A percentile compares a stretch with the other conserved stretches of the same genome.
Evolutionary conservation across 805 yeast genomes (phyloP).

Genomic region (Kodamaea neixiangensis): DNA sequence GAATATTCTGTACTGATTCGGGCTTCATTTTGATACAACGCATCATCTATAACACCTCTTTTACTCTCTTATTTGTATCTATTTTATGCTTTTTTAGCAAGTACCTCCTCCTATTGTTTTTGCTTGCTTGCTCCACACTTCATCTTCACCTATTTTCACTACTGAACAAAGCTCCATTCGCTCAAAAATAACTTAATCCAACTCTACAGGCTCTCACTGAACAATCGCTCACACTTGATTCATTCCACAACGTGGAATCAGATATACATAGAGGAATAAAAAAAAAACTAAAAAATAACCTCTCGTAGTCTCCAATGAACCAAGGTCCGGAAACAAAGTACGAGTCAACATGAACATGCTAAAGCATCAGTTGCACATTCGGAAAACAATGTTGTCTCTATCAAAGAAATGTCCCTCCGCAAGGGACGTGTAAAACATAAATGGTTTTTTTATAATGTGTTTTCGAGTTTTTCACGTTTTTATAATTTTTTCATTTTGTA

Average conservation of each 20-base stretch:
- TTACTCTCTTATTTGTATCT: no score
- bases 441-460: constrained; percentile 5
- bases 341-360: not conserved
- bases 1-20: not conserved
- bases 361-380: not conserved
- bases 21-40: no score
- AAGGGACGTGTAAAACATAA: not conserved
- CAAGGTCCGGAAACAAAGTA: constrained; percentile 1
- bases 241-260: not conserved
- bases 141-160: no score
- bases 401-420: not conserved
- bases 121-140: no score
- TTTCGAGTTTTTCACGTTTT: constrained; percentile 1
- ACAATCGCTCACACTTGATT: constrained; percentile 1
- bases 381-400: not conserved
- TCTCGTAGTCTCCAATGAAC: not conserved
- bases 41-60: no score
- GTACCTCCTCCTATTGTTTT: no score
- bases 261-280: not conserved
- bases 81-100: no score
- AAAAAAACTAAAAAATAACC: constrained; percentile 6
- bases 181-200: not conserved
- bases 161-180: no score
- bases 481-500: constrained; percentile 4
- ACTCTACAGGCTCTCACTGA: not conserved